A percentile compares a stretch with the other conserved stretches of the same genome.
Evolutionary conservation across 1,284 basidiomycete species (phyloP).

Genomic region (Microbotryum silenes-acaulis): DNA sequence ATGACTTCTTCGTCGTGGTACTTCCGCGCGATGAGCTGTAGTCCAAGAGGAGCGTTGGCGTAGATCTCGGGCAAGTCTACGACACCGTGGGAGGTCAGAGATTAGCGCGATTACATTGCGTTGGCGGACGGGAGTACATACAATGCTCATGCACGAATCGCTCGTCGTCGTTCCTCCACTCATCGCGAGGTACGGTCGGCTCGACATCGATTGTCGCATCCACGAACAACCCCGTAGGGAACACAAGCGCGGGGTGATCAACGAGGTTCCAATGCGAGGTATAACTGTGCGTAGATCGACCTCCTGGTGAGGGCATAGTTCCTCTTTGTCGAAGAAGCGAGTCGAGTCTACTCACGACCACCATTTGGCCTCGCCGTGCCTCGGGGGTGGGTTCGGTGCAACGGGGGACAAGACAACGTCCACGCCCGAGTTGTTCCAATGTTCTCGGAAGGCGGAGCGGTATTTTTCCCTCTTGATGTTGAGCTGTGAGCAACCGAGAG

Average conservation of each 20-base stretch:
- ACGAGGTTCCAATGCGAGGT: slow-evolving; percentile 60
- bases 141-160: slow-evolving; percentile 32
- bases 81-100: neutral
- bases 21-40: slow-evolving; percentile 27
- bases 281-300: slow-evolving; percentile 41
- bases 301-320: neutral
- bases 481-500: slow-evolving; percentile 23
- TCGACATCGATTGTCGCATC: slow-evolving; percentile 47
- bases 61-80: slow-evolving; percentile 25
- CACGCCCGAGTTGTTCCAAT: slow-evolving; percentile 33
- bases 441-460: slow-evolving; percentile 30
- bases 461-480: slow-evolving; percentile 36
- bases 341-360: slow-evolving; percentile 29
- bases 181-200: neutral
- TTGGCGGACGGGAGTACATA: slow-evolving; percentile 9
- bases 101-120: neutral
- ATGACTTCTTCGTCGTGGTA: slow-evolving; percentile 29
- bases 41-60: slow-evolving; percentile 29
- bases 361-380: slow-evolving; percentile 38
- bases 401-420: slow-evolving; percentile 40
- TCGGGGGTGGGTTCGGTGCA: slow-evolving; percentile 38
- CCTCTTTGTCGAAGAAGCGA: neutral
- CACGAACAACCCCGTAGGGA: slow-evolving; percentile 57
- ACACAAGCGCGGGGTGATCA: slow-evolving; percentile 58
- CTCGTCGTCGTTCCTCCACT: slow-evolving; percentile 32